A percentile compares a stretch with the other conserved stretches of the same genome.
These are phyloP conservation scores for Austropuccinia psidii DNA, from an alignment of 1,284 basidiomycete genomes.

Conservation along the genomic window DNA sequence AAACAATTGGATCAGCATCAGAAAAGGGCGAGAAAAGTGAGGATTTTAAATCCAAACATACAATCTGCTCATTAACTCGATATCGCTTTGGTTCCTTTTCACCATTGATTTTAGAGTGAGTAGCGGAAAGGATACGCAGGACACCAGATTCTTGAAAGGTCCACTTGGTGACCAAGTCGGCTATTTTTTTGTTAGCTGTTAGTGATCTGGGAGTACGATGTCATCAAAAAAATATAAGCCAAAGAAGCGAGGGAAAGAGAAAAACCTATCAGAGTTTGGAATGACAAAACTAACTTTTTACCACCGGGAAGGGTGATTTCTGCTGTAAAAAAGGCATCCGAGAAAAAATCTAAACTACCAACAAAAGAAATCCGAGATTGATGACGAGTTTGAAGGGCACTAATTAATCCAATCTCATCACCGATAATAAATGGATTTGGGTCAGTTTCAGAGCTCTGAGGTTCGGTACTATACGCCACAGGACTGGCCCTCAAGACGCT, in stretches of 20 bases:
- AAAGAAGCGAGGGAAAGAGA: background rate
- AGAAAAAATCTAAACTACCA: slow-evolving; percentile 72
- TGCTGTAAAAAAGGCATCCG: slow-evolving; percentile 47
- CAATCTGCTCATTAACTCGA: slow-evolving; percentile 77
- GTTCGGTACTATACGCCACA: slow-evolving; percentile 53
- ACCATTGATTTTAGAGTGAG: slow-evolving; percentile 60
- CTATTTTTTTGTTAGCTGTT: slow-evolving; percentile 64
- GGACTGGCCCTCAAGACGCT: slow-evolving; percentile 69
- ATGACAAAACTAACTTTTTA: slow-evolving; percentile 21
- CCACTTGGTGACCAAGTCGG: slow-evolving; percentile 71
- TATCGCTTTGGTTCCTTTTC: slow-evolving; percentile 59
- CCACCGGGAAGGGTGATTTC: slow-evolving; percentile 15
- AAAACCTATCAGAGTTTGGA: no score
- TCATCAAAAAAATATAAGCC: background rate
- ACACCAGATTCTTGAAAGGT: slow-evolving; percentile 80
- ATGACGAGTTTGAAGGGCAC: slow-evolving; percentile 75
- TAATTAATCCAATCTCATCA: slow-evolving; percentile 64
- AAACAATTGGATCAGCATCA: background rate
- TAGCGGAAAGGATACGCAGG: slow-evolving; percentile 65
- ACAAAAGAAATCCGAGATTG: slow-evolving; percentile 73
- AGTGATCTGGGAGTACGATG: background rate
- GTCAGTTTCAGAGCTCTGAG: slow-evolving; percentile 39
- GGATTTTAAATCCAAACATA: slow-evolving; percentile 49
- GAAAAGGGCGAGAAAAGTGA: background rate
- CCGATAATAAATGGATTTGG: slow-evolving; percentile 66